Conservation (phyloP, 1,139 yeast species). For the Cylindricascospora bacillispora region DNA sequence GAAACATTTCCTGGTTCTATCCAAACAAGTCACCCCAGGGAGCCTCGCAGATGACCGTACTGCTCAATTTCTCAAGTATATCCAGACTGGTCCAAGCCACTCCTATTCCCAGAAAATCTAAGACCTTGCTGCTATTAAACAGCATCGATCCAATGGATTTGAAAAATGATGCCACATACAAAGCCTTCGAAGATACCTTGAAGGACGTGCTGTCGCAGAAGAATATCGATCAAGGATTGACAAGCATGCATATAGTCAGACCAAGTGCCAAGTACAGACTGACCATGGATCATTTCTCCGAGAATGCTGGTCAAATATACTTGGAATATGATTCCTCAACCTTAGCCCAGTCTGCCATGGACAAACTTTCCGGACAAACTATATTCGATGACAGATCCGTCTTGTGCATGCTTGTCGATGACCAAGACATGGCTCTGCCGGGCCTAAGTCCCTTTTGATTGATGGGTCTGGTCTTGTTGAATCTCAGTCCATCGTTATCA, state of each 20-base stretch:
- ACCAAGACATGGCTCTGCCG: constrained; percentile 36
- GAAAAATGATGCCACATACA: constrained; percentile 36
- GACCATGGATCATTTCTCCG: constrained; percentile 29
- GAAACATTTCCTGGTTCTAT: too few species aligned
- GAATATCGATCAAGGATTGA: constrained; percentile 27
- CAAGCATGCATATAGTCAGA: constrained; percentile 48
- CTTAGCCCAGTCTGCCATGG: constrained; percentile 44
- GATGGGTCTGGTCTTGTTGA: too few species aligned
- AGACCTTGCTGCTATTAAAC: constrained; percentile 54
- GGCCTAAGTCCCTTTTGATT: too few species aligned
- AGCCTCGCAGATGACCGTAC: constrained; percentile 5
- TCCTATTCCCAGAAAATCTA: constrained; percentile 25
- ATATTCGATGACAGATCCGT: constrained; percentile 60
- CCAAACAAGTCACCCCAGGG: neutral
- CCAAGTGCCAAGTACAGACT: constrained; percentile 41
- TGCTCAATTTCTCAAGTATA: constrained; percentile 23
- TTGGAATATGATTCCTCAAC: constrained; percentile 47
- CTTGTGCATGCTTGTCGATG: constrained; percentile 51
- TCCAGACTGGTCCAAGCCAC: constrained; percentile 12
- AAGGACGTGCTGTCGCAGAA: constrained; percentile 45
- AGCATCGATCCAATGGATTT: constrained; percentile 54
- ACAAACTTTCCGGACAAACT: constrained; percentile 56
- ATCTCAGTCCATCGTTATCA: too few species aligned
- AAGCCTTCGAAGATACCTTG: constrained; percentile 43
- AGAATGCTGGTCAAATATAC: constrained; percentile 60